Percentiles rank a stretch among this genome's conserved stretches.
Conservation (phyloP, 1,139 yeast species). For the Saccharomyces hybrid region DNA sequence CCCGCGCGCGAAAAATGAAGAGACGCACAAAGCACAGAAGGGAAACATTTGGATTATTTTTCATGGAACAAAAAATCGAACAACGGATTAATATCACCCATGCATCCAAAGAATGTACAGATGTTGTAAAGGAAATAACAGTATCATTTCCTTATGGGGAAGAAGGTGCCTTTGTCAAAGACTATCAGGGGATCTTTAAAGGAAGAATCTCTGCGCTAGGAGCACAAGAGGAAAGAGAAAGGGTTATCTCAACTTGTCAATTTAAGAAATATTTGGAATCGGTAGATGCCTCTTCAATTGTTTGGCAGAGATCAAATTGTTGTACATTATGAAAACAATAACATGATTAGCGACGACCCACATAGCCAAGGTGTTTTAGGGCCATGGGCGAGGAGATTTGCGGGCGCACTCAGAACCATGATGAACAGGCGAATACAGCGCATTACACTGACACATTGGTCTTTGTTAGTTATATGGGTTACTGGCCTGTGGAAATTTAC, state of each 20-base stretch:
- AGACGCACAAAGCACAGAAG: too few relatives aligned
- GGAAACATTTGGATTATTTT: too few relatives aligned
- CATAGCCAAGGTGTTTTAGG: not conserved
- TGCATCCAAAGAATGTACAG: too few relatives aligned
- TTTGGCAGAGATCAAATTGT: constrained; percentile 16
- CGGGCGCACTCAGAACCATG: not conserved
- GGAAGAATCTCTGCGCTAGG: not conserved
- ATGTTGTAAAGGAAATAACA: too few relatives aligned
- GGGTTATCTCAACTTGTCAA: too few relatives aligned
- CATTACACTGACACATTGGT: constrained; percentile 48
- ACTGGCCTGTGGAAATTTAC: constrained; percentile 47
- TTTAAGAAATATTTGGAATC: not conserved
- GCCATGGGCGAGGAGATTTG: not conserved
- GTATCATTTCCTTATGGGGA: not conserved
- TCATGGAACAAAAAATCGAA: too few relatives aligned
- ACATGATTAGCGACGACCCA: not conserved
- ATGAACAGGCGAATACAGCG: constrained; percentile 3
- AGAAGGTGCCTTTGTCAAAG: not conserved
- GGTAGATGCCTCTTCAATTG: constrained; percentile 16
- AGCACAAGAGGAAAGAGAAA: not conserved
- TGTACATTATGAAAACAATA: constrained; percentile 8
- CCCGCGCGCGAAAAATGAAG: too few relatives aligned
- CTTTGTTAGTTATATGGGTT: constrained; percentile 44
- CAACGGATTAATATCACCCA: too few relatives aligned
- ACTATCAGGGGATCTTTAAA: not conserved